These are phyloP conservation scores for Fusarium redolens DNA, from an alignment of 2,329 filamentous ascomycete genomes.

Conservation along the genomic window DNA sequence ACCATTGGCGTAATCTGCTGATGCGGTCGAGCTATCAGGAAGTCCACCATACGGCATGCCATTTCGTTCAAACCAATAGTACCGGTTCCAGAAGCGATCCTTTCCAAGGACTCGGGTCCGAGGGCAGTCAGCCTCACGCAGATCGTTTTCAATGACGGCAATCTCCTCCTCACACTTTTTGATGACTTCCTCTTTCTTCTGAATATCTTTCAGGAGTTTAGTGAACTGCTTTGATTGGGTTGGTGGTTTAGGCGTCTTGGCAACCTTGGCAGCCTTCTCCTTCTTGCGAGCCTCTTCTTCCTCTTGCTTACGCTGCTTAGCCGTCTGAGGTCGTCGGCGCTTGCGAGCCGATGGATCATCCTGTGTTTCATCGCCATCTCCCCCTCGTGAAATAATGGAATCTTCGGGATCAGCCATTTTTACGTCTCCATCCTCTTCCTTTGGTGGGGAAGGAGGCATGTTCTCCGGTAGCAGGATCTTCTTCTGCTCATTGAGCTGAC, in stretches of 20 bases:
- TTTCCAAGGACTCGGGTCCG: slow-evolving; percentile 90
- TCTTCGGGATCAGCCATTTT: slow-evolving; percentile 75
- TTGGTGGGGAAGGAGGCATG: slow-evolving; percentile 71
- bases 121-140: slow-evolving; percentile 93
- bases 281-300: slow-evolving; percentile 73
- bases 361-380: slow-evolving; percentile 78
- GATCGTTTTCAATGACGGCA: slow-evolving; percentile 85
- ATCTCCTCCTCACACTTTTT: slow-evolving; percentile 88
- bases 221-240: slow-evolving; percentile 90
- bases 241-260: slow-evolving; percentile 70
- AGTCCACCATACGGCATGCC: slow-evolving; percentile 96
- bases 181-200: slow-evolving; percentile 85
- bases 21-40: slow-evolving; percentile 86
- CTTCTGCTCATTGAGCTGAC: slow-evolving; percentile 75
- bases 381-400: slow-evolving; percentile 64
- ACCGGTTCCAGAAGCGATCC: slow-evolving; percentile 97
- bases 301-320: slow-evolving; percentile 82
- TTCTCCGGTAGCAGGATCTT: slow-evolving; percentile 81
- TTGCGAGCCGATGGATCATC: slow-evolving; percentile 69
- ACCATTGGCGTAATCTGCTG: slow-evolving; percentile 91
- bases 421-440: slow-evolving; percentile 67
- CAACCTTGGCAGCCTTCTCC: slow-evolving; percentile 72
- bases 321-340: slow-evolving; percentile 66
- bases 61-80: slow-evolving; percentile 99
- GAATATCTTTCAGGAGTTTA: slow-evolving; percentile 87